Base-by-base conservation (phyloP, 2,329 filamentous ascomycete species). In the Elsinoe australis region DNA sequence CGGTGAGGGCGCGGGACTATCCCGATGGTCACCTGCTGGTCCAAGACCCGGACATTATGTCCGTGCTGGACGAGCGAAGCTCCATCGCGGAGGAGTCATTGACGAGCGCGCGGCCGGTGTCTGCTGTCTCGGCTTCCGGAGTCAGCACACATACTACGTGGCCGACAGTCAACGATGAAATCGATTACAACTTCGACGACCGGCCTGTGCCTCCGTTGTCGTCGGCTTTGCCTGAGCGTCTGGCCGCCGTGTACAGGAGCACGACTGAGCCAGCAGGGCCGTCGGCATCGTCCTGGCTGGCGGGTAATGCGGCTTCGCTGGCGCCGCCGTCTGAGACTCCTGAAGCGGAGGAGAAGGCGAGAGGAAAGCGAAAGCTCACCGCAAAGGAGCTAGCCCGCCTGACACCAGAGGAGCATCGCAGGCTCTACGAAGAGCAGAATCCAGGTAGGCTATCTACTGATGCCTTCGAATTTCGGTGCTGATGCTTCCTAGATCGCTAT, bases 151-250 rank as follows among this genome's bases (percentile, higher is more conserved):
- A n/a, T n/a, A n/a, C n/a, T n/a, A n/a, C n/a, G n/a, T n/a, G n/a
- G n/a, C n/a, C n/a, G n/a, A n/a, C n/a, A n/a, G n/a, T n/a, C n/a
- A n/a, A n/a, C 19, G 36, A 41, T 4, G 36, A 41, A 26, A 8
- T 41, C 21, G 36, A 41, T 12, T 21, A 41, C 21, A 26, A 26
- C 36, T 41, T n/a, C n/a, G n/a, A n/a, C n/a, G n/a, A n/a, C n/a
- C n/a, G n/a, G n/a, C n/a, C n/a, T n/a, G n/a, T n/a, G n/a, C n/a
- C n/a, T n/a, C n/a, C n/a, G n/a, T n/a, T n/a, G n/a, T n/a, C n/a
- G n/a, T n/a, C n/a, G n/a, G n/a, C n/a, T n/a, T n/a, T n/a, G n/a
- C n/a, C n/a, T n/a, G n/a, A n/a, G n/a, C n/a, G n/a, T n/a, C n/a
- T n/a, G n/a, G n/a, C n/a, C n/a, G n/a, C n/a, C n/a, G n/a, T n/a